These are phyloP conservation scores for Penicillium coprophilum DNA, from an alignment of 495 filamentous ascomycete species.

Conservation along the genomic window DNA sequence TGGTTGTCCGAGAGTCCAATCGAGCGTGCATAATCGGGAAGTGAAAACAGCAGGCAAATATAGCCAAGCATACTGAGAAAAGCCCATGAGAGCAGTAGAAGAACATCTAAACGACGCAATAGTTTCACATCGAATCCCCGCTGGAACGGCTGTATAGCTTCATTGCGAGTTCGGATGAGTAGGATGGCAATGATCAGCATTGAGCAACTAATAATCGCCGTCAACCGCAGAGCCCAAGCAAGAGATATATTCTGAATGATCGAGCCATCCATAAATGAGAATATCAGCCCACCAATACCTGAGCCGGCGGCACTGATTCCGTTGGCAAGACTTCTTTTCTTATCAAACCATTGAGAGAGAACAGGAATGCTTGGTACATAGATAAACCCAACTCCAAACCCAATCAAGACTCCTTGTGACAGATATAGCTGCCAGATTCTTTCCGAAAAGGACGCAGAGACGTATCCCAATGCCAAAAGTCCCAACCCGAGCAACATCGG, in stretches of 20 bases:
- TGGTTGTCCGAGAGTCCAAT: constrained; percentile 63
- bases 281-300: constrained; percentile 53
- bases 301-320: constrained; percentile 50
- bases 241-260: constrained; percentile 42
- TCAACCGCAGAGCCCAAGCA: constrained; percentile 66
- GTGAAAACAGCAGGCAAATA: constrained; percentile 67
- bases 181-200: constrained; percentile 59
- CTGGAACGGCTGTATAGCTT: constrained; percentile 49
- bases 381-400: constrained; percentile 52
- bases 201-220: constrained; percentile 59
- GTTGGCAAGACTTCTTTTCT: constrained; percentile 47
- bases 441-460: constrained; percentile 48
- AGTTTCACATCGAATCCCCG: constrained; percentile 56
- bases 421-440: constrained; percentile 54
- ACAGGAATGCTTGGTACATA: constrained; percentile 47
- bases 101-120: constrained; percentile 54
- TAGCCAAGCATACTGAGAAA: constrained; percentile 70
- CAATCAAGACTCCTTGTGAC: constrained; percentile 50
- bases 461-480: constrained; percentile 39
- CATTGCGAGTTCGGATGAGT: constrained; percentile 64
- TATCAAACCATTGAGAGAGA: constrained; percentile 54
- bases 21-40: constrained; percentile 64
- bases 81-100: constrained; percentile 61
- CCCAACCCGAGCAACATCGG: constrained; percentile 43
- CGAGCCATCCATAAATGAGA: constrained; percentile 41